Percentiles rank a stretch among this genome's conserved stretches.
Conservation (phyloP, 805 yeast species). For the Ogataea dorogensis region DNA sequence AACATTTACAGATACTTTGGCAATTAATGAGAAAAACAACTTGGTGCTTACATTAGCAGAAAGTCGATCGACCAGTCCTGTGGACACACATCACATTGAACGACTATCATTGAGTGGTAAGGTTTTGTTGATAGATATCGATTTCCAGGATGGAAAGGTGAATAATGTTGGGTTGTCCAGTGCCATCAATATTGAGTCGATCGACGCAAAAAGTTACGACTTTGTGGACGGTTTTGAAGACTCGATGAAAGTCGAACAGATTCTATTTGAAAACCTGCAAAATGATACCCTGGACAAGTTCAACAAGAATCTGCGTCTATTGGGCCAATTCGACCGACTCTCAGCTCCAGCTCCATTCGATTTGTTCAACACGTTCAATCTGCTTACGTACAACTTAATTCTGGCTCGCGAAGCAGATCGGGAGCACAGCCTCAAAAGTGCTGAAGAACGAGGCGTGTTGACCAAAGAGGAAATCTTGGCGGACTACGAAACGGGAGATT, state of each 20-base stretch:
- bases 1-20: slow-evolving; percentile 34
- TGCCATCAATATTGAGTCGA: slow-evolving; percentile 30
- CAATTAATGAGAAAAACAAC: slow-evolving; percentile 37
- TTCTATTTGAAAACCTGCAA: slow-evolving; percentile 30
- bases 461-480: slow-evolving; percentile 14
- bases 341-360: slow-evolving; percentile 32
- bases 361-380: slow-evolving; percentile 33
- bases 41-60: slow-evolving; percentile 26
- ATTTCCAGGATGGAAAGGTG: slow-evolving; percentile 30
- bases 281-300: slow-evolving; percentile 32
- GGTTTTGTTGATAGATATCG: slow-evolving; percentile 37
- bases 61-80: slow-evolving; percentile 22
- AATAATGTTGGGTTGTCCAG: slow-evolving; percentile 32
- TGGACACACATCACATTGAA: slow-evolving; percentile 19
- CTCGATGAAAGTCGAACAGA: slow-evolving; percentile 27
- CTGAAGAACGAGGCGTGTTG: slow-evolving; percentile 6
- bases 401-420: slow-evolving; percentile 17
- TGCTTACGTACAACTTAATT: slow-evolving; percentile 27
- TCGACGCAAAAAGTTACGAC: slow-evolving; percentile 25
- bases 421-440: slow-evolving; percentile 1
- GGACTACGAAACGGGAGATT: slow-evolving; percentile 9
- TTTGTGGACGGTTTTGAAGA: slow-evolving; percentile 26
- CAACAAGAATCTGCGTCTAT: slow-evolving; percentile 33
- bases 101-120: slow-evolving; percentile 36
- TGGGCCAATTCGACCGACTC: slow-evolving; percentile 33